A percentile compares a stretch with the other conserved stretches of the same genome.
These are phyloP conservation scores for Hymenoscyphus linearis DNA, from an alignment of 2,329 filamentous ascomycete genomes.

Conservation along the genomic window DNA sequence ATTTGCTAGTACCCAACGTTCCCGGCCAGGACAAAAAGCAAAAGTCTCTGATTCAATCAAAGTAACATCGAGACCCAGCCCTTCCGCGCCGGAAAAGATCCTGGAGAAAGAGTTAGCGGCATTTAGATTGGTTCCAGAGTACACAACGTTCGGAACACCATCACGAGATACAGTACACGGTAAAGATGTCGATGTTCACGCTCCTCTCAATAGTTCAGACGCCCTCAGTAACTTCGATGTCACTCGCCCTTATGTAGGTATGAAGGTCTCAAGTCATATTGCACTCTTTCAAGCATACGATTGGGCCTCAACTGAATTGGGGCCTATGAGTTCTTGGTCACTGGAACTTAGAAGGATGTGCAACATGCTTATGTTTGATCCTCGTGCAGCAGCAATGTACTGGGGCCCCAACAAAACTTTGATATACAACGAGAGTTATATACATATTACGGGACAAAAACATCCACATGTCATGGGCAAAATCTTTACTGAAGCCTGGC, in stretches of 20 bases:
- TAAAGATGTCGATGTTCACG: background rate
- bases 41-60: background rate
- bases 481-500: conserved; percentile 37
- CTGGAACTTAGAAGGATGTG: conserved; percentile 36
- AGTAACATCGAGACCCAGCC: background rate
- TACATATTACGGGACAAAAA: conserved; percentile 30
- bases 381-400: conserved; percentile 33
- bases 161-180: background rate
- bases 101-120: conserved; percentile 13
- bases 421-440: conserved; percentile 36
- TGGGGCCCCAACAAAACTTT: conserved; percentile 32
- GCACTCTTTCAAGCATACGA: conserved; percentile 34
- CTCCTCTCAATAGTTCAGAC: background rate
- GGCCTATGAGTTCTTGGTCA: conserved; percentile 37
- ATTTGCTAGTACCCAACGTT: background rate
- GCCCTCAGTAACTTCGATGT: conserved; percentile 22
- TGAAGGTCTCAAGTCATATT: conserved; percentile 21
- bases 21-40: background rate
- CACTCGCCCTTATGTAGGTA: conserved; percentile 13
- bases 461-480: conserved; percentile 35
- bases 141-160: conserved; percentile 6
- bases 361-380: conserved; percentile 35
- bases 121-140: conserved; percentile 12
- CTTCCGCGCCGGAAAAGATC: background rate
- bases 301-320: conserved; percentile 39